Percentiles rank a stretch among this genome's conserved stretches.
phyloP scores from a whole-genome alignment of 352 stramenopile genomes.

The Pythium graminicola region DNA sequence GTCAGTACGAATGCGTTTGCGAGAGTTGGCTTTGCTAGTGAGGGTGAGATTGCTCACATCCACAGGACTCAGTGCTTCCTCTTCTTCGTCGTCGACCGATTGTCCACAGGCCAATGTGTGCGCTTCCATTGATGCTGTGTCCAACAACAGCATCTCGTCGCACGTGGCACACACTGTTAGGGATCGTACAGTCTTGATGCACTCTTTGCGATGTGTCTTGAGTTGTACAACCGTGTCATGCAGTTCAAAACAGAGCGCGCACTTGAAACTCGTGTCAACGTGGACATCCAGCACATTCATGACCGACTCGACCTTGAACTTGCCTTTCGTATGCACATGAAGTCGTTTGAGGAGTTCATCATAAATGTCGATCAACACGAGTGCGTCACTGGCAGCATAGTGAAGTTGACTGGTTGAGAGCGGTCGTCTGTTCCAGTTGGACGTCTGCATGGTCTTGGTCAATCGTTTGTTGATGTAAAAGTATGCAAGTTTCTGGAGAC shows the following conservation, averaged over 20 bases:
- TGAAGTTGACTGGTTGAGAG: conserved; percentile 48
- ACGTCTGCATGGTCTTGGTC: conserved; percentile 73
- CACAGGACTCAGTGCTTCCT: conserved; percentile 8
- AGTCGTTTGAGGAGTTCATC: conserved; percentile 45
- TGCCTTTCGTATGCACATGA: conserved; percentile 15
- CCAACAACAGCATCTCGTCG: conserved; percentile 41
- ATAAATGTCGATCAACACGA: conserved; percentile 68
- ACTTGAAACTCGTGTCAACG: conserved; percentile 36
- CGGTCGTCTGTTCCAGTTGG: conserved; percentile 68
- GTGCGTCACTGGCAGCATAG: conserved; percentile 63
- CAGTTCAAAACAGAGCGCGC: conserved; percentile 40
- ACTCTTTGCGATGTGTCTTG: conserved; percentile 46
- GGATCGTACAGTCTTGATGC: conserved; percentile 27
- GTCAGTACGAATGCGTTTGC: neutral
- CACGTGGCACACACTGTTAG: conserved; percentile 41
- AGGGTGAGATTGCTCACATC: conserved; percentile 19
- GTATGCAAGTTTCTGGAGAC: conserved; percentile 71
- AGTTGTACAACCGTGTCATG: conserved; percentile 32
- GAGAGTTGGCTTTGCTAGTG: neutral
- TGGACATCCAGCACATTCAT: conserved; percentile 60
- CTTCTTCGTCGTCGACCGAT: conserved; percentile 9
- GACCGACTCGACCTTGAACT: conserved; percentile 43
- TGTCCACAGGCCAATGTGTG: conserved; percentile 37
- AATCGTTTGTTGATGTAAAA: conserved; percentile 63
- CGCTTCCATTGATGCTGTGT: conserved; percentile 31